phyloP scores from a whole-genome alignment of 2,329 filamentous ascomycete genomes.

The Trichoderma simmonsii region DNA sequence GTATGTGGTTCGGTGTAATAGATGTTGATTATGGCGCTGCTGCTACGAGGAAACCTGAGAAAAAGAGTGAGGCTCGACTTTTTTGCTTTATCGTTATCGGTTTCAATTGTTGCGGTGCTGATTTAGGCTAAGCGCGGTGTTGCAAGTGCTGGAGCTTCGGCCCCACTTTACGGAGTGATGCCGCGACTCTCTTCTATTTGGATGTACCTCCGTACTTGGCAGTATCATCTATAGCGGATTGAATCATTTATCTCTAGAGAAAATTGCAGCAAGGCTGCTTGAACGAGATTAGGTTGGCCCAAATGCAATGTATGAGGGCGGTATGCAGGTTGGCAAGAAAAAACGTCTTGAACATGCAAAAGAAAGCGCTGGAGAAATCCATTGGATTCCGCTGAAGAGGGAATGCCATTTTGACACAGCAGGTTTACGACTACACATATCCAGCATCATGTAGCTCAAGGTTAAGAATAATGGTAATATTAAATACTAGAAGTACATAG shows the following conservation, averaged over 20 bases:
- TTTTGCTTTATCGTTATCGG: constrained; percentile 15
- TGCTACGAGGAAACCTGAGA: background rate
- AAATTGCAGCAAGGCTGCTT: background rate
- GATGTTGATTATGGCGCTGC: background rate
- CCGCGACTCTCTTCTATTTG: background rate
- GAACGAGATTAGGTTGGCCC: background rate
- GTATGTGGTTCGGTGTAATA: background rate
- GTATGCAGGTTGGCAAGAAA: background rate
- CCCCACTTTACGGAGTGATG: background rate
- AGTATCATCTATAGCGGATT: background rate
- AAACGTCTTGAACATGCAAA: background rate
- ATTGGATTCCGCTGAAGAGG: background rate
- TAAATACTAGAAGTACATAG: background rate
- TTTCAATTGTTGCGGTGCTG: constrained; percentile 21
- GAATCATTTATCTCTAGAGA: background rate
- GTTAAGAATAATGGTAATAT: background rate
- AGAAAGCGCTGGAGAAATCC: background rate
- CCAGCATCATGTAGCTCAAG: background rate
- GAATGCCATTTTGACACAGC: no score
- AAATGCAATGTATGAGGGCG: background rate
- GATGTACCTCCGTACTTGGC: background rate
- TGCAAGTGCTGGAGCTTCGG: background rate
- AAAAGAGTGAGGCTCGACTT: background rate
- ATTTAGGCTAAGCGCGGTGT: background rate
- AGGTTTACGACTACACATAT: background rate